These are phyloP conservation scores for Talaromyces sp. DNA, from an alignment of 2,329 filamentous ascomycete species.

Conservation along the genomic window DNA sequence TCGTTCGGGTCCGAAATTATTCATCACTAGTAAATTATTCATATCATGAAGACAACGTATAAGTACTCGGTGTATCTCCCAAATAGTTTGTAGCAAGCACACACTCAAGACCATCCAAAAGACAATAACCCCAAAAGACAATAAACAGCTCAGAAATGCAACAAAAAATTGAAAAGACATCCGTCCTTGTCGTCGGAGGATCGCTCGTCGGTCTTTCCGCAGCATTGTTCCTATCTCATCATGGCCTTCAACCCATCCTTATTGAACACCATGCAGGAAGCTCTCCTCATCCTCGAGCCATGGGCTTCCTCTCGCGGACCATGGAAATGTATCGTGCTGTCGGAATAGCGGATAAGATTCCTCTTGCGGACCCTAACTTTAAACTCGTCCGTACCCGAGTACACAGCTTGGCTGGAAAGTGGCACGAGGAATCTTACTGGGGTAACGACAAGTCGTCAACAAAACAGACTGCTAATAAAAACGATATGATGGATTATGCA, in stretches of 20 bases:
- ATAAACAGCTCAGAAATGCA: neutral
- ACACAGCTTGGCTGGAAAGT: conserved; percentile 17
- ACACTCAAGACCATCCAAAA: too few species aligned
- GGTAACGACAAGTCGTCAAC: conserved; percentile 8
- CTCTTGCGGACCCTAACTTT: conserved; percentile 14
- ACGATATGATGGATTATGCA: conserved; percentile 17
- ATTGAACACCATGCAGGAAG: conserved; percentile 32
- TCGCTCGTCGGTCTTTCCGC: conserved; percentile 37
- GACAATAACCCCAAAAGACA: neutral
- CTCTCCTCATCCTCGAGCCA: conserved; percentile 34
- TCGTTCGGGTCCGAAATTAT: too few species aligned
- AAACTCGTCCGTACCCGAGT: conserved; percentile 18
- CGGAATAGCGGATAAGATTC: conserved; percentile 21
- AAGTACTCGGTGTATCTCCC: too few species aligned
- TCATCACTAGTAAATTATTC: too few species aligned
- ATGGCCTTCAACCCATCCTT: conserved; percentile 28
- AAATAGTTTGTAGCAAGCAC: too few species aligned
- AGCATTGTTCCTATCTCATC: conserved; percentile 31
- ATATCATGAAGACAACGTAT: too few species aligned
- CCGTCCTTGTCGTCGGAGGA: conserved; percentile 36
- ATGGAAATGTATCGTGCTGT: conserved; percentile 33
- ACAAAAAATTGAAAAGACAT: neutral
- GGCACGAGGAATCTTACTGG: conserved; percentile 18
- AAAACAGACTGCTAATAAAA: neutral
- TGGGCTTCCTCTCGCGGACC: conserved; percentile 34